These are phyloP conservation scores for Syzygium syzygioides DNA, from an alignment of 441 rosid genomes.

Conservation along the genomic window DNA sequence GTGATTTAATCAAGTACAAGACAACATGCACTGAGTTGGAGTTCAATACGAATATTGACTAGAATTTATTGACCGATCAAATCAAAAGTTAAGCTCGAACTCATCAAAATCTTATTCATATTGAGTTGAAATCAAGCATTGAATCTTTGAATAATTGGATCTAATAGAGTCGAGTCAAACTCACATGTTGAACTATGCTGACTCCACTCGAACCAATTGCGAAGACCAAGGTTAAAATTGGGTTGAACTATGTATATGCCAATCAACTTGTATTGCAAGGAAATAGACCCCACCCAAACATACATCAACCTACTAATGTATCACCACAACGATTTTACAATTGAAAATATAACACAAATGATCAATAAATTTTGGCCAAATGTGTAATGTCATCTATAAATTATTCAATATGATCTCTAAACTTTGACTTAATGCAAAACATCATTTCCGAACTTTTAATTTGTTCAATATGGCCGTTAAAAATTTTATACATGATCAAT, in stretches of 20 bases:
- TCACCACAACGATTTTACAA: not conserved
- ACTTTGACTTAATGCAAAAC: accelerated
- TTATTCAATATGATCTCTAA: accelerated
- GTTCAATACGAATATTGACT: too few relatives aligned
- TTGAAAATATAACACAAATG: accelerated
- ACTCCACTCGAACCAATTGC: not conserved
- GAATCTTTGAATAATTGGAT: too few relatives aligned
- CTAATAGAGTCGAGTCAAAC: not conserved
- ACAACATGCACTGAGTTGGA: too few relatives aligned
- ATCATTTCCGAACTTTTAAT: accelerated
- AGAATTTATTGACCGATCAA: not conserved
- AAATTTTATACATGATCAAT: too few relatives aligned
- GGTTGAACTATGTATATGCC: not conserved
- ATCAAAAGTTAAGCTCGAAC: too few relatives aligned
- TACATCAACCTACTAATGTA: not conserved
- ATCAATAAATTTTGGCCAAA: not conserved
- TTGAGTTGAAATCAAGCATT: not conserved
- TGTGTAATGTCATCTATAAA: accelerated
- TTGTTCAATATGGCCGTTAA: not conserved
- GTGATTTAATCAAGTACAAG: not conserved
- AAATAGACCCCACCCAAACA: not conserved
- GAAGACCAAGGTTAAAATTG: not conserved
- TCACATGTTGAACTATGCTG: not conserved
- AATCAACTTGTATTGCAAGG: not conserved
- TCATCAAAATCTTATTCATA: too few relatives aligned